Evolutionary conservation across 164 flowering plant species (phyloP).

Genomic region (Platanus orientalis): DNA sequence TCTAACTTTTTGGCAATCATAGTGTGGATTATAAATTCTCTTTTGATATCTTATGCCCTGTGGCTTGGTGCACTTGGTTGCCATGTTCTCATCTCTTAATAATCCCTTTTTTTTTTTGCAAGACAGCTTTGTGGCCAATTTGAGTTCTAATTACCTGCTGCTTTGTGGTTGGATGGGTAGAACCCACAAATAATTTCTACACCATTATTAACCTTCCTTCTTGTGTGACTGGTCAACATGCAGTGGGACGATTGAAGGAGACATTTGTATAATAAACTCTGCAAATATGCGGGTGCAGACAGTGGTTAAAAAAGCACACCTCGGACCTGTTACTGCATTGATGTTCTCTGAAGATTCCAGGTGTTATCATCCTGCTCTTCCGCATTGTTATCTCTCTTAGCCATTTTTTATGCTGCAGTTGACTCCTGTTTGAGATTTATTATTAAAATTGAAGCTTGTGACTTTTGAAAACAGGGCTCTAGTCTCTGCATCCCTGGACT

Average conservation of each 20-base stretch:
- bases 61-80: too few relatives aligned
- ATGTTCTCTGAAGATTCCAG: conserved; percentile 77
- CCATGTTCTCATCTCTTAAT: too few relatives aligned
- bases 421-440: conserved; percentile 2
- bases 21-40: too few relatives aligned
- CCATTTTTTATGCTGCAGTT: neutral
- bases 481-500: conserved; percentile 72
- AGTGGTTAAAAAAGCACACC: conserved; percentile 63
- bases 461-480: conserved; percentile 48
- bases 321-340: conserved; percentile 70
- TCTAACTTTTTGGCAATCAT: too few relatives aligned
- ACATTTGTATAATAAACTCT: conserved; percentile 49
- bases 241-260: conserved; percentile 83
- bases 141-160: neutral
- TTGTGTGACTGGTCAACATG: conserved; percentile 19
- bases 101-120: too few relatives aligned
- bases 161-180: neutral
- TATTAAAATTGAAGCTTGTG: neutral
- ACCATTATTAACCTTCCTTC: conserved; percentile 2
- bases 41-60: too few relatives aligned
- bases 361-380: conserved; percentile 23
- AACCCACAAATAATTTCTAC: neutral
- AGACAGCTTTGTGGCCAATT: neutral
- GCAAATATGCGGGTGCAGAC: conserved; percentile 40
- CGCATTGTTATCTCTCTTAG: conserved; percentile 1